A percentile compares a stretch with the other conserved stretches of the same genome.
Conservation (phyloP, 345 rosid genomes). For the Eucalyptus cloeziana region DNA sequence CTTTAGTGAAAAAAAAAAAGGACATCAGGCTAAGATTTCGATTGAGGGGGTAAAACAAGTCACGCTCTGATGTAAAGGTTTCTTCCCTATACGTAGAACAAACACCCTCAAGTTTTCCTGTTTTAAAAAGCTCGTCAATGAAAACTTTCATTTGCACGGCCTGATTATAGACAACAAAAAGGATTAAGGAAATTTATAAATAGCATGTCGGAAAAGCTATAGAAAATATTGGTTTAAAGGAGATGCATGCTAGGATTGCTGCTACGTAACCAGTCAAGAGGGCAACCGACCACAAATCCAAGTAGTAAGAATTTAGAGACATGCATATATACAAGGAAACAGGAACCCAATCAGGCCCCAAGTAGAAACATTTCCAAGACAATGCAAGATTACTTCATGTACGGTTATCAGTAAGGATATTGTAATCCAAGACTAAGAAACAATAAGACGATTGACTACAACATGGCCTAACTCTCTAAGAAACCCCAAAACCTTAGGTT, state of each 20-base stretch:
- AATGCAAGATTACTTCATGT: neutral
- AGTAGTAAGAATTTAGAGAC: conserved; percentile 42
- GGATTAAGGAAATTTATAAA: neutral
- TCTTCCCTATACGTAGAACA: conserved; percentile 76
- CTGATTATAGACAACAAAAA: conserved; percentile 13
- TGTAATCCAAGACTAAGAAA: neutral
- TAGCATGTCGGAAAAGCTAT: neutral
- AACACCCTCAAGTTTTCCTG: conserved; percentile 46
- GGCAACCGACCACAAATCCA: conserved; percentile 73
- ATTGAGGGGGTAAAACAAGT: neutral
- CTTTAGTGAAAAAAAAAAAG: neutral
- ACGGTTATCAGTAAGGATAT: neutral
- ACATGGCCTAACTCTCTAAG: neutral
- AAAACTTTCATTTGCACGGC: conserved; percentile 42
- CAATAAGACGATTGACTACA: neutral
- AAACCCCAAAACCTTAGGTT: too few relatives aligned
- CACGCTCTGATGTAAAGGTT: conserved; percentile 49
- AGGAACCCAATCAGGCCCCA: neutral
- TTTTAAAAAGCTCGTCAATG: conserved; percentile 47
- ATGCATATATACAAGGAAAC: conserved; percentile 11
- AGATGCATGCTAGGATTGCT: conserved; percentile 22
- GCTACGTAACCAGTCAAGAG: conserved; percentile 22
- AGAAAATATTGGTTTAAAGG: neutral
- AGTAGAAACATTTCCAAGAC: neutral
- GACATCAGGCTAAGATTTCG: neutral